Conservation (phyloP, 2,329 filamentous ascomycete genomes). For the Metarhizium rileyi region DNA sequence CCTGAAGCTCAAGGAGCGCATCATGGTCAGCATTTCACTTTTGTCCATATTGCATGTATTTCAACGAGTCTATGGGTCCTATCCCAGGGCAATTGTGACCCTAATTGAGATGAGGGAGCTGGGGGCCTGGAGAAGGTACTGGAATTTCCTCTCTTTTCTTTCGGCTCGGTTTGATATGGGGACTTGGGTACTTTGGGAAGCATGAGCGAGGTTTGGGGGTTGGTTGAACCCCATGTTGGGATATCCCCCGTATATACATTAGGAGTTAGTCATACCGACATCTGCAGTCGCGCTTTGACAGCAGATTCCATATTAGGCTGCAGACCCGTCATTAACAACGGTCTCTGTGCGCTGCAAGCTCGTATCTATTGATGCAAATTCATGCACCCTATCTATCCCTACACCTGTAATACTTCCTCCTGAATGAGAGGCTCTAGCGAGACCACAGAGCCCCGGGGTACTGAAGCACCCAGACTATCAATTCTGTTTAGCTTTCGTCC, state of each 20-base stretch:
- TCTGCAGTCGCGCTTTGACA: neutral
- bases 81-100: neutral
- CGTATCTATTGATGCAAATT: neutral
- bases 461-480: constrained; percentile 33
- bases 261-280: neutral
- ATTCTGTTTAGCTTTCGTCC: constrained; percentile 30
- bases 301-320: neutral
- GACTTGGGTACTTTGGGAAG: neutral
- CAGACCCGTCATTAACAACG: too few species aligned
- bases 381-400: neutral
- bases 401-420: constrained; percentile 18
- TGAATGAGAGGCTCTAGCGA: constrained; percentile 25
- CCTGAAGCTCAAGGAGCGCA: neutral
- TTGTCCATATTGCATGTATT: neutral
- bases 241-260: neutral
- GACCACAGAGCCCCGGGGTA: constrained; percentile 26
- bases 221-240: neutral
- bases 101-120: neutral
- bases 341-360: too few species aligned
- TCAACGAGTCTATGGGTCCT: neutral
- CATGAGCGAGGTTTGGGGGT: neutral
- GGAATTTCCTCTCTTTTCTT: too few species aligned
- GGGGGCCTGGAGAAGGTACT: neutral
- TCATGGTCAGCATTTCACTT: neutral
- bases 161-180: neutral